A percentile compares a stretch with the other conserved stretches of the same genome.
These are phyloP conservation scores for Lentinula raphanica DNA, from an alignment of 768 basidiomycete species.

Conservation along the genomic window DNA sequence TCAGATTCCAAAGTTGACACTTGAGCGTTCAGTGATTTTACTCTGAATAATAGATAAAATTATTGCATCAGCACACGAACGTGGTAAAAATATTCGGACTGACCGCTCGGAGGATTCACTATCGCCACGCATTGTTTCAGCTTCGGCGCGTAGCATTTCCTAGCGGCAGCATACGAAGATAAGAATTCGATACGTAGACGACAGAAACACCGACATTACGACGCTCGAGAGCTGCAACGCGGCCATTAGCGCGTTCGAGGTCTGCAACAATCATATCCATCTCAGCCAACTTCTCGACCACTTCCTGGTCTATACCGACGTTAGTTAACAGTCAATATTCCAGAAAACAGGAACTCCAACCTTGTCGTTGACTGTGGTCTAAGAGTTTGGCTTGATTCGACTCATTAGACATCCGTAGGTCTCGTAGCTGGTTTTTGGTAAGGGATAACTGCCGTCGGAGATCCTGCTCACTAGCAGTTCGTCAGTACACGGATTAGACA, in stretches of 20 bases:
- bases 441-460: constrained; percentile 88
- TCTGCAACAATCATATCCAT: constrained; percentile 94
- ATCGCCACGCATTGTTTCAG: constrained; percentile 83
- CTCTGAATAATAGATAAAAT: constrained; percentile 41
- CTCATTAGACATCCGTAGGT: constrained; percentile 87
- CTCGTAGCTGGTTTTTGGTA: constrained; percentile 82
- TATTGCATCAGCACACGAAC: no score
- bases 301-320: constrained; percentile 71
- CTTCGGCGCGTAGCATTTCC: constrained; percentile 95
- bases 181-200: not conserved
- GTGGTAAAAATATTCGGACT: constrained; percentile 33
- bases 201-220: constrained; percentile 62
- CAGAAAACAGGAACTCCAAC: constrained; percentile 28
- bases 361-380: constrained; percentile 88
- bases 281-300: constrained; percentile 83
- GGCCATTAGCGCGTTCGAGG: constrained; percentile 89
- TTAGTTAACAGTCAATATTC: not conserved
- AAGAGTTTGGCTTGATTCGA: constrained; percentile 88
- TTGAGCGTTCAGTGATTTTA: constrained; percentile 67
- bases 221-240: constrained; percentile 88
- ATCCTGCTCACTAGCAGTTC: constrained; percentile 74
- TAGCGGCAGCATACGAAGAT: constrained; percentile 21
- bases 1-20: constrained; percentile 76
- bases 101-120: constrained; percentile 67
- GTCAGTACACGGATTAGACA: not conserved